Evolutionary conservation across 2,329 filamentous ascomycete genomes (phyloP), one percentile per base, ranked within the genome.

Genomic region (Neospermospora avenae): DNA sequence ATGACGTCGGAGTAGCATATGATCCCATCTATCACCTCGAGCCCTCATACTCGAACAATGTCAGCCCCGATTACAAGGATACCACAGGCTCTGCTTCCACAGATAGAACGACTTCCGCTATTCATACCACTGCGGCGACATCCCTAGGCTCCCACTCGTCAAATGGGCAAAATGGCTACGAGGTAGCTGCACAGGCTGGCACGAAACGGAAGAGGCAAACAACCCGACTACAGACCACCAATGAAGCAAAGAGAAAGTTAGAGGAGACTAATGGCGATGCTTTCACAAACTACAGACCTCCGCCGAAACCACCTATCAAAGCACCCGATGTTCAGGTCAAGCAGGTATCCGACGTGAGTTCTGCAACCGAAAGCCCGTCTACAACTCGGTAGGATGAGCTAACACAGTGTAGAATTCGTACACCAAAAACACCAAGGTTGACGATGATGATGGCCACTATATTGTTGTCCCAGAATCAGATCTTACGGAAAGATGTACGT

Each of bases 381-480:
- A 42, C 20, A 14, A 20, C 18, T 10, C 6, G 14, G n/a, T 51
- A 46, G 56, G 35, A 11, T 20, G 28, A 37, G 55, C 58, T 69
- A 28, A 69, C 63, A 52, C 16, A 4, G 28, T 22, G 14, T 54
- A 77, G 75, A 71, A 72, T 14, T 71, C 74, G 5, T 77, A 78
- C 51, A 78, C 78, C 60, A 83, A 82, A 64, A 79, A 85, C 66
- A 81, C 87, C 68, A 95, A 96, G 73, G 88, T 95, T 46, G 95
- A 99, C 70, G 95, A 99, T 67, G 92, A 97, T 48, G 95, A 99
- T 69, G 95, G 95, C 4, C 95, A 99, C 75, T 99, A 97, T 72
- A 91, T 98, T 68, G 93, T 99, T 22, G 86, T 90, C 1, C 89
- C 93, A 31, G 91, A 96, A 67, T 89, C 89, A 11, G 85, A 90